Conservation (phyloP, 495 filamentous ascomycete species). For the Daldinia bambusicola region DNA sequence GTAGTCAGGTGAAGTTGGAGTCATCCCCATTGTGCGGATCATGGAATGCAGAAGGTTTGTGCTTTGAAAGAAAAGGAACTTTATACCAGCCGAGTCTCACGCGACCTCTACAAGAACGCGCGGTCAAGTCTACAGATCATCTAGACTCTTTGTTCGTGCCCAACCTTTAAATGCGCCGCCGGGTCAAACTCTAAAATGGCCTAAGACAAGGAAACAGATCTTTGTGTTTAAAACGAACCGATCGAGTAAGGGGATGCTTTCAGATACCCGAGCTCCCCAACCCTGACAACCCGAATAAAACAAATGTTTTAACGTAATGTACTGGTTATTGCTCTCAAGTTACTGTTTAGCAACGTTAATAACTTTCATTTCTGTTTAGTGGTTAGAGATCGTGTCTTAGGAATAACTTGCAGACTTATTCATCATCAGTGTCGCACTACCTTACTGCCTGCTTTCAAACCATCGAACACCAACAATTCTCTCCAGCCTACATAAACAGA, state of each 20-base stretch:
- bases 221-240: conserved; percentile 31
- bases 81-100: conserved; percentile 8
- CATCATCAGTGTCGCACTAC: too few species aligned
- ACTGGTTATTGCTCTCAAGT: neutral
- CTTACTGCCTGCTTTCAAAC: too few species aligned
- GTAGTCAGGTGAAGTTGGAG: conserved; percentile 17
- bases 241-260: conserved; percentile 17
- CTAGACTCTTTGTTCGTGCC: conserved; percentile 12
- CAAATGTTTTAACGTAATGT: neutral
- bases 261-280: too few species aligned
- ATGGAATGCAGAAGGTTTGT: conserved; percentile 18
- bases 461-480: neutral
- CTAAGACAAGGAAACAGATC: conserved; percentile 9
- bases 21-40: conserved; percentile 3
- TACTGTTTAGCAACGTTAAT: neutral
- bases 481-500: neutral
- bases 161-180: conserved; percentile 9
- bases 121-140: conserved; percentile 17
- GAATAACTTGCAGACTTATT: neutral
- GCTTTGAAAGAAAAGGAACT: conserved; percentile 15
- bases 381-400: neutral
- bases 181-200: conserved; percentile 34
- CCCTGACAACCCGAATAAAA: too few species aligned
- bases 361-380: neutral
- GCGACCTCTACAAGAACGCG: conserved; percentile 20